These are phyloP conservation scores for Symbiodinium pilosum DNA, from an alignment of 73 alveolate species.

Conservation along the genomic window DNA sequence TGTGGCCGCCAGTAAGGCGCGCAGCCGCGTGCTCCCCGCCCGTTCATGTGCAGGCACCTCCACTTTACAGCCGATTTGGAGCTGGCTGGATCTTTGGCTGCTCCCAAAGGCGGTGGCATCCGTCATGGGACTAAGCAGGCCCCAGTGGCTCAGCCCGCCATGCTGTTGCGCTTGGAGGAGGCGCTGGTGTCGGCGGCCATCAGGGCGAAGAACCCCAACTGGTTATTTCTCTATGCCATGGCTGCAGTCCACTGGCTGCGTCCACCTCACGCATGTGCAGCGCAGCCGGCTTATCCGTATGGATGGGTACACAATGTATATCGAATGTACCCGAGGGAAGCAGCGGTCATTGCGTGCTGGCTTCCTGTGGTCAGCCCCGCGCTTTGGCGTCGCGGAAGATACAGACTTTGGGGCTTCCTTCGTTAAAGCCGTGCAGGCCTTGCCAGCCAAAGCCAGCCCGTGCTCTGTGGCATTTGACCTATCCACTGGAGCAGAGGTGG, in stretches of 20 bases:
- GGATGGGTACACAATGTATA: background rate
- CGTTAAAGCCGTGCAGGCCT: background rate
- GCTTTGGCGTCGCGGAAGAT: background rate
- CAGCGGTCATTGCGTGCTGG: background rate
- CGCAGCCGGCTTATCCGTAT: background rate
- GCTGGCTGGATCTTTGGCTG: background rate
- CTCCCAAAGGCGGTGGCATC: background rate
- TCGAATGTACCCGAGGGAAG: background rate
- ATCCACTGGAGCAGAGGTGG: background rate
- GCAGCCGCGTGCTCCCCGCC: background rate
- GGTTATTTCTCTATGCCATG: background rate
- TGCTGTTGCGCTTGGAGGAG: background rate
- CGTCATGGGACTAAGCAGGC: background rate
- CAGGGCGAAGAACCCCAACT: background rate
- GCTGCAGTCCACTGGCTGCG: background rate
- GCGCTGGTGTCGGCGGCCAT: background rate
- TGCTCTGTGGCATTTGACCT: background rate
- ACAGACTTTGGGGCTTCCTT: background rate
- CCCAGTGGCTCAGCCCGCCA: background rate
- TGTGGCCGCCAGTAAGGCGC: background rate
- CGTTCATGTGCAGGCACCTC: background rate
- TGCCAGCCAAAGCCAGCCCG: background rate
- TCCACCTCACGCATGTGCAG: background rate
- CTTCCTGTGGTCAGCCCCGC: background rate
- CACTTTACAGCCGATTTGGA: background rate